Evolutionary conservation across 352 stramenopile genomes (phyloP).

Genomic region (Globisporangium yorkense): DNA sequence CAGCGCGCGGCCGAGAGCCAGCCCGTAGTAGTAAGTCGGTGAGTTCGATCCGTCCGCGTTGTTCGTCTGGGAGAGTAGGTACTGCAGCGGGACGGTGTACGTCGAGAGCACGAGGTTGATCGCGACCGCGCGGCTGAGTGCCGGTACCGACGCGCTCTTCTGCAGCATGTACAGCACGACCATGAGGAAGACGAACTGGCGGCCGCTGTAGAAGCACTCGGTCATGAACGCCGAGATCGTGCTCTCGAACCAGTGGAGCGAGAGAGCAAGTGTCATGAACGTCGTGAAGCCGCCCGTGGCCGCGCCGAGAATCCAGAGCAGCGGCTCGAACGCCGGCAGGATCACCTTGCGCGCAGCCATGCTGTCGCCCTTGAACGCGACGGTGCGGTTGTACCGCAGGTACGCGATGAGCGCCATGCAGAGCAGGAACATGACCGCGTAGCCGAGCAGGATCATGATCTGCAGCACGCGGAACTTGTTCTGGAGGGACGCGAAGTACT

Average conservation of each 20-base stretch:
- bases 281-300: background rate
- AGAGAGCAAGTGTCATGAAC: constrained; percentile 22
- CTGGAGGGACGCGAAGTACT: background rate
- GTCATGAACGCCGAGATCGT: constrained; percentile 15
- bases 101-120: constrained; percentile 19
- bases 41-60: background rate
- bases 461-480: background rate
- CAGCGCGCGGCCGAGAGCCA: constrained; percentile 31
- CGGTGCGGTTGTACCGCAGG: constrained; percentile 46
- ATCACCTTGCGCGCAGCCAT: constrained; percentile 55
- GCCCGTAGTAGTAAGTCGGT: constrained; percentile 25
- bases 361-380: constrained; percentile 39
- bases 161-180: constrained; percentile 63
- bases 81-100: constrained; percentile 51
- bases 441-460: constrained; percentile 18
- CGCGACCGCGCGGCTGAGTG: constrained; percentile 23
- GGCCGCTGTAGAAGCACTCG: constrained; percentile 46
- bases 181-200: constrained; percentile 42
- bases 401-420: constrained; percentile 41
- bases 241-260: constrained; percentile 10
- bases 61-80: background rate
- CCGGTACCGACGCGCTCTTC: constrained; percentile 33
- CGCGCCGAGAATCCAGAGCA: constrained; percentile 43
- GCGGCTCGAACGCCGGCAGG: constrained; percentile 62
- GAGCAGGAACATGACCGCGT: constrained; percentile 35